Percentiles rank a stretch among this genome's conserved stretches.
Evolutionary conservation across 306 rosid species (phyloP).

Genomic region (Glycine tomentella): DNA sequence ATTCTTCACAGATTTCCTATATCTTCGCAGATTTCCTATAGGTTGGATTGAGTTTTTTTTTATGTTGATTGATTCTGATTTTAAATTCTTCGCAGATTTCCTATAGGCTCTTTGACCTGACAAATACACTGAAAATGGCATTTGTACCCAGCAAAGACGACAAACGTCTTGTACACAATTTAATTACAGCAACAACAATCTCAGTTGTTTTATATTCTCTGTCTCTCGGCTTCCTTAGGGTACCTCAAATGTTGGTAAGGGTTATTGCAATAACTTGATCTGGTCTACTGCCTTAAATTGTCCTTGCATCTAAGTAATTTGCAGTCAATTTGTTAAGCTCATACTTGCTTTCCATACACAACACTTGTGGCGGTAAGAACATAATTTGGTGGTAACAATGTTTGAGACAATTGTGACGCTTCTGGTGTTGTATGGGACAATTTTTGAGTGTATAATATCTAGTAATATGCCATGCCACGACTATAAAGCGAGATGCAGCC

Average conservation of each 20-base stretch:
- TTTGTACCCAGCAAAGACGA: slow-evolving; percentile 88
- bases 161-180: slow-evolving; percentile 76
- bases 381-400: too few species aligned
- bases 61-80: slow-evolving; percentile 21
- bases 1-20: too few species aligned
- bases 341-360: neutral
- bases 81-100: slow-evolving; percentile 73
- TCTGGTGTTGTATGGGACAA: slow-evolving; percentile 6
- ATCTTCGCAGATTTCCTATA: too few species aligned
- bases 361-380: neutral
- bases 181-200: slow-evolving; percentile 64
- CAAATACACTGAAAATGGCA: slow-evolving; percentile 86
- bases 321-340: slow-evolving; percentile 13
- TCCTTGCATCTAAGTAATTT: slow-evolving; percentile 29
- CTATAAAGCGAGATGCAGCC: too few species aligned
- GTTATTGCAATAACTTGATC: slow-evolving; percentile 16
- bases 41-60: too few species aligned
- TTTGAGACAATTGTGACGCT: neutral
- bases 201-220: slow-evolving; percentile 72
- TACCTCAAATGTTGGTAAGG: slow-evolving; percentile 74
- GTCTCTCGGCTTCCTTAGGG: slow-evolving; percentile 75
- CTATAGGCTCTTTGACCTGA: slow-evolving; percentile 79
- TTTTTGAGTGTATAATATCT: too few species aligned
- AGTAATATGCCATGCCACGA: too few species aligned
- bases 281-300: neutral